These are phyloP conservation scores for Chlamydomonas reinhardtii DNA, from an alignment of 163 green algal genomes.

Conservation along the genomic window DNA sequence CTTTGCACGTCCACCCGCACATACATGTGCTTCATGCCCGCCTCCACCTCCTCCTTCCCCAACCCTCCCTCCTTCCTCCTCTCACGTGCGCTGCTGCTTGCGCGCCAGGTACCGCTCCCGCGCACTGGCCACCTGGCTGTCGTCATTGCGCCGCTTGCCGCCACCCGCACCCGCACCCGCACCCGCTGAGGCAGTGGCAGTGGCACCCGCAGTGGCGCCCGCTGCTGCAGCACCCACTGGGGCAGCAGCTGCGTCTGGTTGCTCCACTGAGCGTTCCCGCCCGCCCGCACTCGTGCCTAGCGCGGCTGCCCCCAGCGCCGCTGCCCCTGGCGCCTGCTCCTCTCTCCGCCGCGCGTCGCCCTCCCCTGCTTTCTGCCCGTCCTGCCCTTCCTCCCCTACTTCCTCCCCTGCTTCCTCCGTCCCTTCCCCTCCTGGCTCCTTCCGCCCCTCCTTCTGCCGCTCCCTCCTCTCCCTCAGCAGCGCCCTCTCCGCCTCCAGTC, in stretches of 20 bases:
- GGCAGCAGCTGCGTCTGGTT: neutral
- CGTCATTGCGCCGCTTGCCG: constrained; percentile 72
- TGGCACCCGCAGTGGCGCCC: too few species aligned
- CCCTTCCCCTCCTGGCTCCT: constrained; percentile 1
- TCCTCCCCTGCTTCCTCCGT: neutral
- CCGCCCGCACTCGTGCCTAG: neutral
- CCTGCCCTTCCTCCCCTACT: too few species aligned
- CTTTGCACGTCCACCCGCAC: too few species aligned
- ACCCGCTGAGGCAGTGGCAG: neutral
- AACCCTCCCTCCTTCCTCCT: too few species aligned
- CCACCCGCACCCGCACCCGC: constrained; percentile 5
- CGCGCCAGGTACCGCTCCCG: constrained; percentile 84
- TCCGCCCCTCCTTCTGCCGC: constrained; percentile 3
- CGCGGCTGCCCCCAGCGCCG: neutral
- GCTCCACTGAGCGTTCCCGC: neutral
- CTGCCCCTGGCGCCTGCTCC: neutral
- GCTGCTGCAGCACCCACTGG: neutral
- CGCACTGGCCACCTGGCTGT: constrained; percentile 70
- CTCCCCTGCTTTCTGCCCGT: neutral
- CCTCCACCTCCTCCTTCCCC: too few species aligned
- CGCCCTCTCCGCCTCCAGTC: constrained; percentile 50
- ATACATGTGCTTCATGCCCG: too few species aligned
- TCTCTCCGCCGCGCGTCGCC: neutral
- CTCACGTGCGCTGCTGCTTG: constrained; percentile 60
- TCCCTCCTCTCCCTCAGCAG: neutral